These are phyloP conservation scores for Phytophthora pinifolia DNA, from an alignment of 352 stramenopile species.

Conservation along the genomic window DNA sequence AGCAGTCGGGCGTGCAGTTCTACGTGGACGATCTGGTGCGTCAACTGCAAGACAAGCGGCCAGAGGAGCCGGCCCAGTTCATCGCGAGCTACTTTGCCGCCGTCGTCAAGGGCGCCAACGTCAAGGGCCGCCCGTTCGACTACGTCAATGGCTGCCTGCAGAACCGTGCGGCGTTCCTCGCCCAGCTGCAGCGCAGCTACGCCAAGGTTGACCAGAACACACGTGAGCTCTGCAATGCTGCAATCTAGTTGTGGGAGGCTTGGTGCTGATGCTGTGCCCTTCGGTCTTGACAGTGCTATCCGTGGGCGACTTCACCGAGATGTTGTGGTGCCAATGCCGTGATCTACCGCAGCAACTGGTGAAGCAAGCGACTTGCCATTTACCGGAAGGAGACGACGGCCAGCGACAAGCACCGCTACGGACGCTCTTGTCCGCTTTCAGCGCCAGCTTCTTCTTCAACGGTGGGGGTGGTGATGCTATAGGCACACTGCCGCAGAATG, in stretches of 20 bases:
- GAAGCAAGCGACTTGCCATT: slow-evolving; percentile 41
- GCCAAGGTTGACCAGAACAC: slow-evolving; percentile 40
- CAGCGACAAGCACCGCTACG: slow-evolving; percentile 28
- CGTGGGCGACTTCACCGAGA: slow-evolving; percentile 56
- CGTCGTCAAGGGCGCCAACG: slow-evolving; percentile 36
- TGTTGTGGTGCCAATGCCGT: slow-evolving; percentile 57
- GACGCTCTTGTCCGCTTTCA: slow-evolving; percentile 39
- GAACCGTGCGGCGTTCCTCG: slow-evolving; percentile 50
- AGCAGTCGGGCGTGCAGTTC: slow-evolving; percentile 56
- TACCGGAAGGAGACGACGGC: slow-evolving; percentile 37
- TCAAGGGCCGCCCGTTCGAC: slow-evolving; percentile 46
- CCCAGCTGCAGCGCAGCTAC: slow-evolving; percentile 43
- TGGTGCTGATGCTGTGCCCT: background rate
- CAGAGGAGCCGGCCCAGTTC: slow-evolving; percentile 40
- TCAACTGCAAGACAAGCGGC: slow-evolving; percentile 45
- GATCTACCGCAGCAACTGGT: slow-evolving; percentile 48
- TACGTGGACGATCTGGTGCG: slow-evolving; percentile 58
- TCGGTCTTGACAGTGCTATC: slow-evolving; percentile 35
- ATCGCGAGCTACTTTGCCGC: slow-evolving; percentile 47
- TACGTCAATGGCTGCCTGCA: slow-evolving; percentile 56
- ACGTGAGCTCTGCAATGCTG: slow-evolving; percentile 17
- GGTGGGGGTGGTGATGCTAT: too few relatives aligned
- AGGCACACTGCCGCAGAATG: too few relatives aligned
- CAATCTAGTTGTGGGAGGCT: background rate
- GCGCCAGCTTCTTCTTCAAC: slow-evolving; percentile 53